Evolutionary conservation across 345 rosid species (phyloP), one percentile per base, ranked within the genome.

Genomic region (Firmiana major): DNA sequence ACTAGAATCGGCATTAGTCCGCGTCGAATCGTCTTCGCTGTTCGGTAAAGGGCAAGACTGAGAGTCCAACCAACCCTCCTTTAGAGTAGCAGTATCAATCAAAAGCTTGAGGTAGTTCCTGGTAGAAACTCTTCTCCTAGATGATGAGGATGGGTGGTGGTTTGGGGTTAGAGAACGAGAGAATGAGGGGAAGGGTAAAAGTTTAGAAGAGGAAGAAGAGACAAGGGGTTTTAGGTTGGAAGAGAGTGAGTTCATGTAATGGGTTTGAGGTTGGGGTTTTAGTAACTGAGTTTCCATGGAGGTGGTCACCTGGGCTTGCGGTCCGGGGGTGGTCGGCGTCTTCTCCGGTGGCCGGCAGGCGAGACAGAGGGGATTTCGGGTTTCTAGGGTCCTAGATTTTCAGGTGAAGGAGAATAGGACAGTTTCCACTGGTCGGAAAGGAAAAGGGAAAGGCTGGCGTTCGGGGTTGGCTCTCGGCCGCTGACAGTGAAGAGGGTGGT

Each of bases 41-140:
- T 71, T 58, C 19, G 49, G 62, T 31, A 57, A 82, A 10, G 87
- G 85, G 72, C 74, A 79, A 81, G 92, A 78, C 43, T 90, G 91
- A 16, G 94, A 92, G 34, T 86, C 88, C 45, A 92, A 79, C 97
- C 94, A 92, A 73, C 83, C 76, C 79, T 83, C 86, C 81, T 89
- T 87, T 36, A 92, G 79, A 12, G 81, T 69, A 15, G 86, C 76
- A 55, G 81, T 84, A 4, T 84, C 87, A 21, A 74, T 86, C 2
- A 78, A 55, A 24, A 63, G 82, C 59, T 81, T 83, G 21, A 66
- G 46, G 71, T 75, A 19, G 28, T 48, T 63, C 46, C 46, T 49
- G 0, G 72, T 31, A 55, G 65, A 71, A 24, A 81, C 81, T 3
- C 75, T 71, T 7, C 75, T 63, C 6, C 21, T 40, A n/a, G 78